Conservation (phyloP, 2,329 filamentous ascomycete species). For the Mycosphaerelloides madeirae region DNA sequence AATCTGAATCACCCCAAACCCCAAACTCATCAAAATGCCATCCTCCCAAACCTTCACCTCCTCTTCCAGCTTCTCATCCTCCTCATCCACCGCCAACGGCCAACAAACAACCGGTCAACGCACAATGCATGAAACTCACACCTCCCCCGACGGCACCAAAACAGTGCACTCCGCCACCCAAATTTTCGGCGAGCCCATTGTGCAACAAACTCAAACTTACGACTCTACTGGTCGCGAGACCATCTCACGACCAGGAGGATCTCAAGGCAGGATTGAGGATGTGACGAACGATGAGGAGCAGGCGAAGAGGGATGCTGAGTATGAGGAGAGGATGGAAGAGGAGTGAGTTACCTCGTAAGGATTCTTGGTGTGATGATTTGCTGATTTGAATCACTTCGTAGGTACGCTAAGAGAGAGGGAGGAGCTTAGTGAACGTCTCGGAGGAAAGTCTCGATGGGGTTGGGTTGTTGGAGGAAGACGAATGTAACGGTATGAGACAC, state of each 20-base stretch:
- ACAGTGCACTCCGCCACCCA: constrained; percentile 27
- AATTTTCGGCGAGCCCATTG: constrained; percentile 26
- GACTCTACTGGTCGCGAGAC: constrained; percentile 30
- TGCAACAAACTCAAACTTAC: constrained; percentile 27
- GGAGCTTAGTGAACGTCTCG: constrained; percentile 25
- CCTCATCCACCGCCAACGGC: constrained; percentile 20
- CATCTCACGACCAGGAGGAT: constrained; percentile 14
- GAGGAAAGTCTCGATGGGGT: too few relatives aligned
- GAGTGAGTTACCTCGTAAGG: constrained; percentile 19
- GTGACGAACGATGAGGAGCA: constrained; percentile 26
- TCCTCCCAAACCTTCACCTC: constrained; percentile 14
- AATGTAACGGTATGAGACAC: neutral
- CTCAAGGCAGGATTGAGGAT: constrained; percentile 25
- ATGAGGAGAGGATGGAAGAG: constrained; percentile 29
- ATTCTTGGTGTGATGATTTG: too few relatives aligned
- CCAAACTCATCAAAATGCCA: constrained; percentile 2
- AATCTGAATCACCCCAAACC: neutral
- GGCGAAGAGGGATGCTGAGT: constrained; percentile 20
- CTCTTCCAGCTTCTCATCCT: constrained; percentile 21
- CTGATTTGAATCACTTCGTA: constrained; percentile 7
- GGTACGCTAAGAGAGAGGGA: constrained; percentile 31
- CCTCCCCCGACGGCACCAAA: constrained; percentile 25
- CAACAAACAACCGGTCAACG: constrained; percentile 23
- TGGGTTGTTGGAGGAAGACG: neutral
- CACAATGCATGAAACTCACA: constrained; percentile 21